Base-by-base conservation (phyloP, 2,329 filamentous ascomycete genomes). In the Pyrenochaeta sp. region DNA sequence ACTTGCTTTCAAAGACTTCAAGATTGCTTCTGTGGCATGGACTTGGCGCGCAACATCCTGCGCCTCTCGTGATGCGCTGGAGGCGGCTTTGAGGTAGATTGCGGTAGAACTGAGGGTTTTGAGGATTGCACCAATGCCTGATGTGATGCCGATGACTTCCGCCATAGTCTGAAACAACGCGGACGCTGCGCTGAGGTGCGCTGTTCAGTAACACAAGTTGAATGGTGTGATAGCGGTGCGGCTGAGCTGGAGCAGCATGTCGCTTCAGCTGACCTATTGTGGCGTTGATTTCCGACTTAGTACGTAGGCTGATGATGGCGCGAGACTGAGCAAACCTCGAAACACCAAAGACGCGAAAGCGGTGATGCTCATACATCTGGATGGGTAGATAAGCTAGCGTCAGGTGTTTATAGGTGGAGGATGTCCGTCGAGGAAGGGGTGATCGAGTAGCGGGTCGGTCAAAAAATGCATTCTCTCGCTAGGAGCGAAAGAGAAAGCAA, bases 21-120 rank as follows among this genome's bases (percentile, higher is more conserved):
- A 37, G 27, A 51, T 51, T 15, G 49, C 37, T n/a, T 50, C 36
- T 40, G 47, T 50, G 15, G 37, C 25, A 19, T 37, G 22, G 9
- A 50, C 12, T 12, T 30, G 48, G 27, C 36, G 28, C 3, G 36
- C 36, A 42, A 50, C 7, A 15, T 36, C 48, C 36, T 43, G 34
- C 1, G 48, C 48, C 36, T 50, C 48, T 24, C n/a, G 4, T 10
- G 48, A 42, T 2, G 48, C 36, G 24, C 19, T 42, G 10, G 36
- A 19, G 3, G 40, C 9, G 10, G 19, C 36, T 27, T 40, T 50
- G 12, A 50, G 37, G n/a, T 42, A 50, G 22, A 50, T 15, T 7
- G 5, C 36, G 12, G 24, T 40, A 9, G 22, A 43, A 1, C 12
- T 15, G 24, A 50, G 25, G 13, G 25, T 36, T 50, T 50, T 42